Evolutionary conservation across 140 eudicot genomes (phyloP), one percentile per base, ranked within the genome.

Genomic region (Senecio squalidus): DNA sequence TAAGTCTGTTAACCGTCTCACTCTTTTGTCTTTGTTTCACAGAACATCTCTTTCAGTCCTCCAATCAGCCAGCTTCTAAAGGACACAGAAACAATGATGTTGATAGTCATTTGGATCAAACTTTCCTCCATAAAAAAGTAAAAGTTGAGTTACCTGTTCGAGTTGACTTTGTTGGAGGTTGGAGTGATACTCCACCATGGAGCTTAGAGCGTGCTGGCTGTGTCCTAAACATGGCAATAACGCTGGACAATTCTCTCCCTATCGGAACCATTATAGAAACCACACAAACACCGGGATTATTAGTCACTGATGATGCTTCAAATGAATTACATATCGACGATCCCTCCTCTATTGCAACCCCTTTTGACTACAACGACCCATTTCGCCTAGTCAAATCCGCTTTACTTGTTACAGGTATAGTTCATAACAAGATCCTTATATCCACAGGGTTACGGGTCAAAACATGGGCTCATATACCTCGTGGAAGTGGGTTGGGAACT

Each of bases 171-270:
- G 96, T 88, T 43, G 99, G 99, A 27, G 99, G 99, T 24, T 88
- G 99, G 99, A 92, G 99, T 55, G 99, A 92, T 74, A 92, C 99
- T 43, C 99, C 99, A 59, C 99, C 99, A 33, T 92, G 99, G 99
- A 92, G 99, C 67, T 80, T 92, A 81, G 99, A 92, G 70, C 99
- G 96, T 55, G 88, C 94, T 22, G 99, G 99, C 25, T 84, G 89
- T 29, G 99, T 92, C 58, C 77, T 92, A 9, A 92, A 92, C 71
- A 87, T 92, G 96, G 99, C 99, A 53, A 80, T 92, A 67, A 82
- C 76, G 27, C 57, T 88, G 55, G 87, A 76, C 62, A 63, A 76
- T 72, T 82, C 87, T 45, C 95, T 88, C 52, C 96, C 99, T 28
- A 77, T 92, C 33, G 99, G 99, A 64, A 76, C 96, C 9, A 2